phyloP scores from a whole-genome alignment of 441 rosid species.

The Populus hybrid region DNA sequence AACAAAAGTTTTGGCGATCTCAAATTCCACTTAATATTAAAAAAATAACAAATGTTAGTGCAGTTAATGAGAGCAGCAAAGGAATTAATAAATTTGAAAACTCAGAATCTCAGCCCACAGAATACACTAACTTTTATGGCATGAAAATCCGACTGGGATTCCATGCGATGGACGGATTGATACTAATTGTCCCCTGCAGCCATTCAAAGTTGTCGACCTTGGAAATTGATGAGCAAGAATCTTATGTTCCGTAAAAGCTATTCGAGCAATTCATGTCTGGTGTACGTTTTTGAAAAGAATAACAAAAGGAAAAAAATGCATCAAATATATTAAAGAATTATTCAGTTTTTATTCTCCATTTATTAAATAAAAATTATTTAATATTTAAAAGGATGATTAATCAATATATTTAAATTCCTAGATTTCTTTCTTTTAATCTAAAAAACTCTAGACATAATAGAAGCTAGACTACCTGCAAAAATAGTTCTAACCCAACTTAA shows the following conservation, averaged over 20 bases:
- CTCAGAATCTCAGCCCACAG: not conserved
- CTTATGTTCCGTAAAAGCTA: not conserved
- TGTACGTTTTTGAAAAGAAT: not conserved
- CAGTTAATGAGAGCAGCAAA: not conserved
- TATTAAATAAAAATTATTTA: no score
- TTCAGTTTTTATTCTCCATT: not conserved
- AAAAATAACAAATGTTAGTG: not conserved
- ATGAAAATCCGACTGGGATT: not conserved
- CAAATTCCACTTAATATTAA: no score
- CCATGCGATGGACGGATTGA: not conserved
- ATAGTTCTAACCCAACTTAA: no score
- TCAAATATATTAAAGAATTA: not conserved
- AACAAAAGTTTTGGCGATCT: no score
- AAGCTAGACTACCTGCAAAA: no score
- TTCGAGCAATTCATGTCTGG: not conserved
- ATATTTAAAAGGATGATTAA: no score
- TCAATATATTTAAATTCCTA: no score
- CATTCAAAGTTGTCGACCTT: not conserved
- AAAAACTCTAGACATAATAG: no score
- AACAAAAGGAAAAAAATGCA: not conserved
- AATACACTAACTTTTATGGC: not conserved
- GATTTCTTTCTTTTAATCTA: no score
- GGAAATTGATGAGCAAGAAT: not conserved
- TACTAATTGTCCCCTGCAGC: not conserved
- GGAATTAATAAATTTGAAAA: not conserved